phyloP scores from a whole-genome alignment of 1,284 basidiomycete species.

The Cutaneotrichosporon cutaneum region DNA sequence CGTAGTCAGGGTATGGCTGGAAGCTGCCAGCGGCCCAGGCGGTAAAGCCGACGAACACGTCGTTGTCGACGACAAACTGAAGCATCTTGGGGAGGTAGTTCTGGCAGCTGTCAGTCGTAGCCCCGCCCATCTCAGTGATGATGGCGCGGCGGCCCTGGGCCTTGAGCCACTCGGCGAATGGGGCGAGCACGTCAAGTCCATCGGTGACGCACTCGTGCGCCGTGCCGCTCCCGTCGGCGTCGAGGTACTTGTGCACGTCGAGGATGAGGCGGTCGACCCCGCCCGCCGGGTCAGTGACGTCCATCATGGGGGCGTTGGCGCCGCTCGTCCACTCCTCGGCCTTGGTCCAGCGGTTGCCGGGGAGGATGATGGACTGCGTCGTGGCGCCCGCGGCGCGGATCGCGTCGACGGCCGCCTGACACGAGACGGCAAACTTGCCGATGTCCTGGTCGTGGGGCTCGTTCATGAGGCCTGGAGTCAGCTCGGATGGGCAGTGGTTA shows the following conservation, averaged over 20 bases:
- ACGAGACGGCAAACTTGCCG: conserved; percentile 32
- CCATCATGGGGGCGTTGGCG: conserved; percentile 48
- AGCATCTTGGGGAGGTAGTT: conserved; percentile 53
- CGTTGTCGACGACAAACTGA: conserved; percentile 57
- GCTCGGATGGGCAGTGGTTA: neutral
- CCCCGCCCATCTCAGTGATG: conserved; percentile 62
- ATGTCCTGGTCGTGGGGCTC: conserved; percentile 51
- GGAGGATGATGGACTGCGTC: conserved; percentile 44
- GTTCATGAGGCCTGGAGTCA: conserved; percentile 40
- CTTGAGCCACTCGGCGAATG: conserved; percentile 57
- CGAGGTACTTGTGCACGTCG: conserved; percentile 66
- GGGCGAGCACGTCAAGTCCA: conserved; percentile 57
- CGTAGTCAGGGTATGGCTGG: conserved; percentile 31
- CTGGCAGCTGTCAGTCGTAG: conserved; percentile 50
- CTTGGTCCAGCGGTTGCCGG: conserved; percentile 45
- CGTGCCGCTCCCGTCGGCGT: conserved; percentile 62
- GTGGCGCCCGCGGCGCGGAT: conserved; percentile 50
- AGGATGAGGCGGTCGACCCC: conserved; percentile 57
- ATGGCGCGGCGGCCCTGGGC: conserved; percentile 60
- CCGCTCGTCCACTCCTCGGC: conserved; percentile 49
- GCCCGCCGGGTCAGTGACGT: conserved; percentile 61
- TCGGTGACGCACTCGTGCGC: conserved; percentile 56
- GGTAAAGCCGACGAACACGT: conserved; percentile 58
- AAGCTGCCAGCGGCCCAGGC: conserved; percentile 55
- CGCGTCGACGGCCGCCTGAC: conserved; percentile 48